Evolutionary conservation across 371 early-diverging fungal genomes (phyloP), one percentile per base, ranked within the genome.

Genomic region (Mucor circinelloides): DNA sequence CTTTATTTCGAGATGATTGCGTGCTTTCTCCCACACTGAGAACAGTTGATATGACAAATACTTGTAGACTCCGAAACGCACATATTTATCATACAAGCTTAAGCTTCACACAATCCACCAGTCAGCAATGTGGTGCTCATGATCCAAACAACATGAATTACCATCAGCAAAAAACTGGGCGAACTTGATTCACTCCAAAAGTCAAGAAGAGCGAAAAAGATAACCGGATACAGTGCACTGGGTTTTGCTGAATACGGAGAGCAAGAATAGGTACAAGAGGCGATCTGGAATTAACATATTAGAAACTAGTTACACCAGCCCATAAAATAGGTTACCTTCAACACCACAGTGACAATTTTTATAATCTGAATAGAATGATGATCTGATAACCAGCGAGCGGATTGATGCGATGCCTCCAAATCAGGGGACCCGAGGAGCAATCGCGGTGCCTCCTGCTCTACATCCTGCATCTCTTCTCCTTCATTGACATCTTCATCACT

Each of bases 181-280:
- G 74, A 68, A 25, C 15, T 58, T 3, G 65, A 60, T 9, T 74
- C 67, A 21, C 50, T 58, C 77, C 80, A 81, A 34, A 84, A 78
- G 67, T 84, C 84, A 19, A 81, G 36, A 9, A 71, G 57, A 5
- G 84, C 84, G 34, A 84, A 62, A 9, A 80, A 30, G 2, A 81
- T 52, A 7, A 81, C 67, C 0, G 81, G 78, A 56, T 79, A 84
- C 12, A 84, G 66, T 19, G 72, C 59, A 19, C 38, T 31, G 4
- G 81, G 71, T 23, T 64, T 63, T 27, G 77, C 63, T 12, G 78
- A 68, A 60, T 81, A 84, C 8, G 84, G 84, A 12, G 78, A 68
- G 28, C 84, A 84, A 17, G 80, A 70, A 56, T 75, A 77, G 13
- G 74, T 75, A 46, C 81, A 83, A 2, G 80, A 75, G 10, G 73